phyloP scores from a whole-genome alignment of 768 basidiomycete species.

The Lactifluus volemus region DNA sequence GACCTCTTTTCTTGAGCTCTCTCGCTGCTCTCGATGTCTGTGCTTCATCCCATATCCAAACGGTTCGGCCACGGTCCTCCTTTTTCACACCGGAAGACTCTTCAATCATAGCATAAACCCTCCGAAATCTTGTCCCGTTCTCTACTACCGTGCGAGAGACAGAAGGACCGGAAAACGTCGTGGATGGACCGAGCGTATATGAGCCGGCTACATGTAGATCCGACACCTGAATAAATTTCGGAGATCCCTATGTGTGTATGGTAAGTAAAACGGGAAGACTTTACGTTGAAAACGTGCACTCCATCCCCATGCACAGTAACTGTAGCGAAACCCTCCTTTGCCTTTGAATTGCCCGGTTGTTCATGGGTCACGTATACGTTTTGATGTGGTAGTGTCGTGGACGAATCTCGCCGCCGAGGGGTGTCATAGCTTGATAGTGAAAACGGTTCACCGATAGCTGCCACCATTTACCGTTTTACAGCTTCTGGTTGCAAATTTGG shows the following conservation, averaged over 20 bases:
- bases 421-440: slow-evolving; percentile 16
- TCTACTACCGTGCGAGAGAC: slow-evolving; percentile 9
- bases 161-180: slow-evolving; percentile 18
- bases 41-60: slow-evolving; percentile 20
- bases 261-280: slow-evolving; percentile 19
- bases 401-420: neutral
- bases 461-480: slow-evolving; percentile 4
- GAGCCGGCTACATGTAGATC: slow-evolving; percentile 13
- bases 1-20: slow-evolving; percentile 35
- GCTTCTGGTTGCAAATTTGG: neutral
- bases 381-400: neutral
- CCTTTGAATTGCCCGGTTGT: slow-evolving; percentile 23
- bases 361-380: slow-evolving; percentile 30
- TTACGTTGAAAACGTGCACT: slow-evolving; percentile 65
- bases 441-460: slow-evolving; percentile 16
- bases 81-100: neutral
- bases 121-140: slow-evolving; percentile 10
- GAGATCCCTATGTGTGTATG: neutral
- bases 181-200: slow-evolving; percentile 19
- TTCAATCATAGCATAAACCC: slow-evolving; percentile 14
- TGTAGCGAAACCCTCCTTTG: slow-evolving; percentile 49
- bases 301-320: slow-evolving; percentile 67
- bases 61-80: slow-evolving; percentile 11
- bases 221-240: slow-evolving; percentile 6
- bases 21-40: slow-evolving; percentile 25